Base-by-base conservation (phyloP, 2,329 filamentous ascomycete species). In the Coniochaeta prunicola region DNA sequence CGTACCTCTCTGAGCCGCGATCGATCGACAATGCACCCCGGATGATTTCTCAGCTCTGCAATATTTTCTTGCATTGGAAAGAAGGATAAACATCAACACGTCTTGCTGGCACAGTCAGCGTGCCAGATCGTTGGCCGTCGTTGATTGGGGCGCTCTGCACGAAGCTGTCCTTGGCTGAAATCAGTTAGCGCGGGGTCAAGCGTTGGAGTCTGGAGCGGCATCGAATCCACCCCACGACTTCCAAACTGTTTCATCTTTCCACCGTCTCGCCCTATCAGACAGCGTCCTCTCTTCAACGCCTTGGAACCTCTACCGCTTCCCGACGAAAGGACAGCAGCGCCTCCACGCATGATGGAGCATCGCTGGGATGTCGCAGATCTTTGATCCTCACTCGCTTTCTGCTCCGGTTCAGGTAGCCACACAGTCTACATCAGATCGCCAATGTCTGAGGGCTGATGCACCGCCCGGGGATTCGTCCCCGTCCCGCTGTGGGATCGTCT, bases 301-400 rank as follows among this genome's bases (percentile, higher is more conserved):
- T 45, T 10, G 40, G 40, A 45, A 45, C 40, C 19, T 45, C 40
- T 21, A 45, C 40, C 40, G 40, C 40, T 24, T 7, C 19, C 24
- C 19, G 19, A 12, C 40, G 40, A 45, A 45, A 24, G 40, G n/a
- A 8, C 19, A 9, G 19, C 40, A 30, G 9, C 45, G 45, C 45
- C 45, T 28, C 45, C 45, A 50, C 45, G 45, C 45, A 30, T 50
- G 3, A 50, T 13, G n/a, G 45, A 50, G 24, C 26, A 17, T 12
- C 45, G n/a, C 45, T 30, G 30, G 45, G 45, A 50, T 50, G 45
- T 50, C 45, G 45, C 45, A 50, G 45, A 50, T 50, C 45, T n/a
- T n/a, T 28, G 45, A 26, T 50, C 21, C 45, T 17, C 45, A 30
- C 21, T 13, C 45, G 26, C 13, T 12, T 28, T 15, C 40, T 24